These are phyloP conservation scores for Nicotiana attenuata DNA, from an alignment of 257 asterid genomes.

Conservation along the genomic window DNA sequence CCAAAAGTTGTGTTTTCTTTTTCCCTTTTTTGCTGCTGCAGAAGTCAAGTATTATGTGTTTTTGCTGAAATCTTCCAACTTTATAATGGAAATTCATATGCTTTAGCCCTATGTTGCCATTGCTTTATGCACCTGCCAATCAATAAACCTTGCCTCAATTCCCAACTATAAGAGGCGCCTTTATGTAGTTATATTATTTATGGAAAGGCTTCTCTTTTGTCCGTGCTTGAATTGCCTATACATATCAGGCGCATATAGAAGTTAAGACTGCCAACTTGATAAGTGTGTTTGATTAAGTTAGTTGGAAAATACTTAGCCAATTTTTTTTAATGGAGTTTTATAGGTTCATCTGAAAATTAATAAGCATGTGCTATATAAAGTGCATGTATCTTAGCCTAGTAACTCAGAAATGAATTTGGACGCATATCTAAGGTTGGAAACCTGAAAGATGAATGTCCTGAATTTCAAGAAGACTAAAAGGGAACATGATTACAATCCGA, in stretches of 20 bases:
- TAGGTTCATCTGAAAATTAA: background rate
- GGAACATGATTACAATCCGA: background rate
- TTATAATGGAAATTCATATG: background rate
- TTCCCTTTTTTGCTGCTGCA: no score
- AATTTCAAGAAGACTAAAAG: background rate
- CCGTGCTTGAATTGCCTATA: background rate
- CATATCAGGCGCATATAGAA: background rate
- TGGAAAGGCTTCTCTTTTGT: background rate
- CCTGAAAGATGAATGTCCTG: background rate
- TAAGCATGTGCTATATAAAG: background rate
- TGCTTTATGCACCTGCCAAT: background rate
- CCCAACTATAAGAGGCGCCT: background rate
- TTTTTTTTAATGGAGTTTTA: background rate
- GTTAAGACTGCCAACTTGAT: background rate
- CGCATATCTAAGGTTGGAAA: background rate
- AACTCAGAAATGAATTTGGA: background rate
- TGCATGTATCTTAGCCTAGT: background rate
- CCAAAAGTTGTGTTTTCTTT: no score
- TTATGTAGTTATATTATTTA: background rate
- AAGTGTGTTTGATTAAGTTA: background rate
- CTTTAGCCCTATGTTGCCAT: background rate
- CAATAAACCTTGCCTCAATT: background rate
- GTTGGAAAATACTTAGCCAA: background rate
- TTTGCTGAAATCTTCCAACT: background rate
- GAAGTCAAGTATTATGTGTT: background rate